Conservation (phyloP, 192 early-diverging fungal genomes). For the Rhizoclosmatium sp. region DNA sequence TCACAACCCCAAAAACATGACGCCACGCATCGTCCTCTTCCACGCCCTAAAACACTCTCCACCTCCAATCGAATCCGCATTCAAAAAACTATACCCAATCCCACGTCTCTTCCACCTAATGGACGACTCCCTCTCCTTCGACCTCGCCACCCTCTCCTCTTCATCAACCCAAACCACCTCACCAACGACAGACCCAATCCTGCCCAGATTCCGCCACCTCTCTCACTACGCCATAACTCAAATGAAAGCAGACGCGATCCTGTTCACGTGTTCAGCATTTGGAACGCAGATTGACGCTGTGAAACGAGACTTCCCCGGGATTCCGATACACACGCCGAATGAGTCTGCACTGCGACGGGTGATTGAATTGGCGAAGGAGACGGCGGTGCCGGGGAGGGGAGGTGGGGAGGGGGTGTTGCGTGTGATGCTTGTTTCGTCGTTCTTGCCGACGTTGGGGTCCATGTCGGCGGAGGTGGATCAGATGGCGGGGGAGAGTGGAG, state of each 20-base stretch:
- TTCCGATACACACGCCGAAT: background rate
- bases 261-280: conserved; percentile 3
- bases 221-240: background rate
- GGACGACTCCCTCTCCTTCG: background rate
- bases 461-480: background rate
- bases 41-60: conserved; percentile 9
- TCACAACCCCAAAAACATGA: too few relatives aligned
- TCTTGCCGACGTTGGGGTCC: background rate
- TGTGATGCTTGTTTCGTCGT: background rate
- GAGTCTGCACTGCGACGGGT: background rate
- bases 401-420: background rate
- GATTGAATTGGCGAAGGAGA: background rate
- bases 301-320: background rate
- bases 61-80: background rate
- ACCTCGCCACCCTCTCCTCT: background rate
- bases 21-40: background rate
- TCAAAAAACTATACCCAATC: background rate
- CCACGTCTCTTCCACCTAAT: background rate
- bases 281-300: background rate
- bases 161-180: background rate
- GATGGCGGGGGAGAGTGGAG: background rate
- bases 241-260: background rate
- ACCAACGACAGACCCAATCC: background rate
- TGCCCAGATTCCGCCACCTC: background rate
- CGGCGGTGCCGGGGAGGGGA: background rate